phyloP scores from a whole-genome alignment of 805 yeast species.

The Candida maesae region DNA sequence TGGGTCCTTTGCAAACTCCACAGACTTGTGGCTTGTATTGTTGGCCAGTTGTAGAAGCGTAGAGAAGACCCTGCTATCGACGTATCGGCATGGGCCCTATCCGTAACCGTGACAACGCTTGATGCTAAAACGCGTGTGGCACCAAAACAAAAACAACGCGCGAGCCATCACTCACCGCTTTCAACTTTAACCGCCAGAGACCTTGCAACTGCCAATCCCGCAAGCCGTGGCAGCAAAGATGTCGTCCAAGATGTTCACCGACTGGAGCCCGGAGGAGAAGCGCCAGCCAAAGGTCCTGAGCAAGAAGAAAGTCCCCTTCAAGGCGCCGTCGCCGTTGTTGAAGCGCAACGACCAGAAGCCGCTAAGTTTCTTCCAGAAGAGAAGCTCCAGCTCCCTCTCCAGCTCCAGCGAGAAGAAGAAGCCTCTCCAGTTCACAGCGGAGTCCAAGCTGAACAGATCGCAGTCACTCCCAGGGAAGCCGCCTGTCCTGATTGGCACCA shows the following conservation, averaged over 20 bases:
- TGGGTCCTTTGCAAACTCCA: too few relatives aligned
- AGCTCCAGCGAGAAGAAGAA: constrained; percentile 10
- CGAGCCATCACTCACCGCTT: too few relatives aligned
- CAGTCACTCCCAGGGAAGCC: not conserved
- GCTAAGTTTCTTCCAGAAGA: constrained; percentile 7
- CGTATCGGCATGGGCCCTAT: not conserved
- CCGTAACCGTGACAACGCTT: not conserved
- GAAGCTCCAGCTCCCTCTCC: constrained; percentile 8
- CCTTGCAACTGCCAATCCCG: too few relatives aligned
- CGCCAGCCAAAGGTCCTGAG: constrained; percentile 2
- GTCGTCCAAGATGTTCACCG: constrained; percentile 1
- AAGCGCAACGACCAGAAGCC: constrained; percentile 14
- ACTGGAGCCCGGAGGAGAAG: constrained; percentile 2
- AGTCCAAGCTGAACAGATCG: constrained; percentile 4
- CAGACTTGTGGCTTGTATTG: too few relatives aligned
- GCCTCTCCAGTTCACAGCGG: constrained; percentile 8
- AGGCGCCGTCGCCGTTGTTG: constrained; percentile 20
- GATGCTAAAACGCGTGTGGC: not conserved
- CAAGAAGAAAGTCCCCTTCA: constrained; percentile 17
- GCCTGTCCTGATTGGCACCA: constrained; percentile 1
- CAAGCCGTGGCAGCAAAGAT: too few relatives aligned
- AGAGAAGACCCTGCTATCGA: too few relatives aligned
- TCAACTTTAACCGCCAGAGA: too few relatives aligned
- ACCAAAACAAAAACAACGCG: not conserved
- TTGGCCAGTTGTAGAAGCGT: too few relatives aligned